phyloP scores from a whole-genome alignment of 371 early-diverging fungal species.

The Mortierella sp. region DNA sequence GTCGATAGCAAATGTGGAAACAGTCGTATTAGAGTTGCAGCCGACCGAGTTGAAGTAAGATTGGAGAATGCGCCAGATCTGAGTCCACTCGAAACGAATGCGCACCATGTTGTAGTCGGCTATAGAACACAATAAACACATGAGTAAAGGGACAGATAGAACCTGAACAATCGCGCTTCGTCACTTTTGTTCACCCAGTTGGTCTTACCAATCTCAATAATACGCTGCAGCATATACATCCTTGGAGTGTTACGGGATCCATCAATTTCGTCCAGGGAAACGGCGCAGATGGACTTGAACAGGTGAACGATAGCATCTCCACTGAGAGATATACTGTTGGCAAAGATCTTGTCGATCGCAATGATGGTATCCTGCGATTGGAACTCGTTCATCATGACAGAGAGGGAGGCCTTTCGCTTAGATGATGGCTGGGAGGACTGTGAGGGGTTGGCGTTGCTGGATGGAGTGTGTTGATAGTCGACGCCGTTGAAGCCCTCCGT shows the following conservation, averaged over 20 bases:
- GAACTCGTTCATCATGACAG: conserved; percentile 57
- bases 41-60: conserved; percentile 74
- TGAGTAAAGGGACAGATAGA: not conserved
- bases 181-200: not conserved
- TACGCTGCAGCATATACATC: conserved; percentile 61
- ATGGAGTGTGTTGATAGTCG: conserved; percentile 34
- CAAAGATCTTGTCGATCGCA: conserved; percentile 76
- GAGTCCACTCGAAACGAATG: conserved; percentile 80
- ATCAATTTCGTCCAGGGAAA: conserved; percentile 56
- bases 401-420: conserved; percentile 44
- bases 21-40: conserved; percentile 62
- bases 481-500: conserved; percentile 45
- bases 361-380: conserved; percentile 73
- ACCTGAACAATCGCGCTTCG: not conserved
- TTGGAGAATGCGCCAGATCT: conserved; percentile 76
- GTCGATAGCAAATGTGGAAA: conserved; percentile 78
- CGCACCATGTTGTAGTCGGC: conserved; percentile 65
- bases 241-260: conserved; percentile 54
- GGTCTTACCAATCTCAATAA: conserved; percentile 66
- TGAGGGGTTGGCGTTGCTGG: conserved; percentile 13
- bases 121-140: conserved; percentile 8
- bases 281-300: conserved; percentile 56
- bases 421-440: conserved; percentile 23
- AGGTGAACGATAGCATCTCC: conserved; percentile 57
- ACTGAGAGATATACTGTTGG: conserved; percentile 60